phyloP scores from a whole-genome alignment of 306 rosid genomes.

The Cajanus cajan region DNA sequence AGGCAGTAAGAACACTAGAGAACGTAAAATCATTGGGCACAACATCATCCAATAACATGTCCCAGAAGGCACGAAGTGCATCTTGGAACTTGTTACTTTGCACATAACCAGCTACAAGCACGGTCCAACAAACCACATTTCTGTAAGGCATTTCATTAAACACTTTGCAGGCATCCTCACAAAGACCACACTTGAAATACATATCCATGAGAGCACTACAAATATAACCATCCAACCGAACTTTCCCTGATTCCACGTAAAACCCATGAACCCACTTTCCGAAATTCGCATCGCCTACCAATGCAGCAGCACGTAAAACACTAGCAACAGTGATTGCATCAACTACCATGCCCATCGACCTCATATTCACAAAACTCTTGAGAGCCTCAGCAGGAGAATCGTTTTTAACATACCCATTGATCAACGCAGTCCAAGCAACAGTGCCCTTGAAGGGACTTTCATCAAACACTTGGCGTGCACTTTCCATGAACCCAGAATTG shows the following conservation, averaged over 20 bases:
- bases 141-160: constrained; percentile 37
- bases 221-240: constrained; percentile 36
- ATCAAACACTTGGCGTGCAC: constrained; percentile 42
- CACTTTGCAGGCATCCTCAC: constrained; percentile 33
- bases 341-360: neutral
- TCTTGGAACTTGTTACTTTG: constrained; percentile 34
- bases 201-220: constrained; percentile 42
- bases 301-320: constrained; percentile 35
- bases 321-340: constrained; percentile 37
- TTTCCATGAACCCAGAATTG: constrained; percentile 32
- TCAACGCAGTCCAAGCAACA: constrained; percentile 46
- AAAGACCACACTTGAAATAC: constrained; percentile 39
- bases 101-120: constrained; percentile 39
- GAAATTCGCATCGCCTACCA: constrained; percentile 33
- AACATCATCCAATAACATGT: constrained; percentile 29
- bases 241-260: constrained; percentile 41
- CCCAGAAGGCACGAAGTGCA: constrained; percentile 34
- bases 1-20: constrained; percentile 39
- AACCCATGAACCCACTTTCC: constrained; percentile 50
- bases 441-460: constrained; percentile 26
- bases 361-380: constrained; percentile 39
- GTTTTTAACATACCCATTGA: constrained; percentile 41
- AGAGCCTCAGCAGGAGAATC: constrained; percentile 35
- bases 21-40: constrained; percentile 37
- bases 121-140: constrained; percentile 41